Base-by-base conservation (phyloP, 1,284 basidiomycete genomes). In the Cutaneotrichosporon sp. region DNA sequence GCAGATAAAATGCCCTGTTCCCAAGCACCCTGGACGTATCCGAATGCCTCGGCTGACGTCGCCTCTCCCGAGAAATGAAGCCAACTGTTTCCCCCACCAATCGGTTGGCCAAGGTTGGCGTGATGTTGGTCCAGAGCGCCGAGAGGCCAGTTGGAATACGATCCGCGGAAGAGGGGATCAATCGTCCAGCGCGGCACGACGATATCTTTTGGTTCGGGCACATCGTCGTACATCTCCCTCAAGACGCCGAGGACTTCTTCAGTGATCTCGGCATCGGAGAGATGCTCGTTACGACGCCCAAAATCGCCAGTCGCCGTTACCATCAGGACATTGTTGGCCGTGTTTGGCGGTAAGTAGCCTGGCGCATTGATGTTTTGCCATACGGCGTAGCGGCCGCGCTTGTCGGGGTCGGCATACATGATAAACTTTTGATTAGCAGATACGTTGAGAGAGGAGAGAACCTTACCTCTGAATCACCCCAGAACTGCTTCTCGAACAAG, bases 331-430 rank as follows among this genome's bases (percentile, higher is more conserved):
- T 71, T 70, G 31, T 56, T 36, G 22, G 50, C 31, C 40, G 65
- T 68, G 49, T 40, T 58, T 32, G 84, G 86, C 6, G 86, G 86
- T 61, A 88, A 82, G 76, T 88, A 88, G 26, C 81, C 79, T 0
- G 80, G 66, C 57, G 86, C 83, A 72, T 89, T 88, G 56, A 90
- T 80, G 69, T 84, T 86, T 71, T 89, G 88, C 88, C 88, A 90
- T 11, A 89, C 83, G 0, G 86, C 85, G 77, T 89, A 89, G 14
- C 84, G 81, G 8, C 88, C 88, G 18, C 88, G 85, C 65, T 86
- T 82, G 22, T 81, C 74, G 16, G 70, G 69, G 65, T 87, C 87
- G 8, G 88, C 88, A 70, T 88, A 89, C 14, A 89, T 74, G 8
- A 81, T 86, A 78, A 86, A 85, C 87, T 89, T 65, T 26, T 3